Evolutionary conservation across 345 rosid genomes (phyloP).

Genomic region (Hibiscus syriacus): DNA sequence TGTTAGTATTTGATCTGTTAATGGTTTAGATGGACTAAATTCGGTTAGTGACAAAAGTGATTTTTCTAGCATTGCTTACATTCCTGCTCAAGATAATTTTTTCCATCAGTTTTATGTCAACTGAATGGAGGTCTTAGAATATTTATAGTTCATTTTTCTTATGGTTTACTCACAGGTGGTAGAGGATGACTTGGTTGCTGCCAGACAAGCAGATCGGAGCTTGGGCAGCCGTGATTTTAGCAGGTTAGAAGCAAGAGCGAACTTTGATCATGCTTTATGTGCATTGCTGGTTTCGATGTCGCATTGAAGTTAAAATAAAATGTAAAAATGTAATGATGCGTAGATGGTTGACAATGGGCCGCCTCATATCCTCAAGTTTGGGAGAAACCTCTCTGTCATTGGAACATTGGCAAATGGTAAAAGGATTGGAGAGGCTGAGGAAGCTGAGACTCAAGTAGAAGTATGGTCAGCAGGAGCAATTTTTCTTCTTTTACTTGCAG

Average conservation of each 20-base stretch:
- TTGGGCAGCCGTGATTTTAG: slow-evolving; percentile 75
- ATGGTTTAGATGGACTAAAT: too few relatives aligned
- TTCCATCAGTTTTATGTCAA: too few relatives aligned
- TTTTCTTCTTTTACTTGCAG: too few relatives aligned
- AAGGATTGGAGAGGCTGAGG: slow-evolving; percentile 76
- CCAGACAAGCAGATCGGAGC: slow-evolving; percentile 72
- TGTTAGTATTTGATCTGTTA: too few relatives aligned
- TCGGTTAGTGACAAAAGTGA: too few relatives aligned
- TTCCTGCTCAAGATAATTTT: too few relatives aligned
- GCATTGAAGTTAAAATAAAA: not conserved
- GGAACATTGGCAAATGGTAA: slow-evolving; percentile 88
- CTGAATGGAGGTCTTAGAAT: too few relatives aligned
- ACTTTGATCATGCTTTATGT: not conserved
- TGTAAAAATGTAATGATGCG: not conserved
- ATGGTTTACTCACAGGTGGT: slow-evolving; percentile 37
- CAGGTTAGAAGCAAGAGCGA: slow-evolving; percentile 36
- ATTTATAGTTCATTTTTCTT: not conserved
- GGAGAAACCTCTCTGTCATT: slow-evolving; percentile 56
- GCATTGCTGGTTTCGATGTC: not conserved
- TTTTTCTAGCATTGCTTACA: too few relatives aligned
- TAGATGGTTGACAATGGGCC: slow-evolving; percentile 84
- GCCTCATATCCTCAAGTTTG: slow-evolving; percentile 62
- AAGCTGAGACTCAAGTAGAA: slow-evolving; percentile 54
- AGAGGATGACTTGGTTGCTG: slow-evolving; percentile 76
- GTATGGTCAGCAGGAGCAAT: too few relatives aligned